Evolutionary conservation across 352 stramenopile genomes (phyloP), one percentile per base, ranked within the genome.

Genomic region (Globisporangium recalcitrans): DNA sequence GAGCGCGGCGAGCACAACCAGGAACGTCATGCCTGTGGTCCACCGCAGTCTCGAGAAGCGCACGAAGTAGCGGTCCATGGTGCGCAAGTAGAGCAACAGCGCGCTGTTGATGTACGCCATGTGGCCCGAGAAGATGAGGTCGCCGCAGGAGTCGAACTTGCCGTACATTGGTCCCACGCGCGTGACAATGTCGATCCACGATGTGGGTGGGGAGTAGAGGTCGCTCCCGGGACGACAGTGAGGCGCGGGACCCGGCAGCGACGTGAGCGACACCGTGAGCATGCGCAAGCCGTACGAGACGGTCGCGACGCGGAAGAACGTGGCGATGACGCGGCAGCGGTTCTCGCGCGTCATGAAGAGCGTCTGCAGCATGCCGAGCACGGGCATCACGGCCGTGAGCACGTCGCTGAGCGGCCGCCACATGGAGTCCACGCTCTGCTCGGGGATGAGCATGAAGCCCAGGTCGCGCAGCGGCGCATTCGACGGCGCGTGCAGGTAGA

Each of bases 121-220:
- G 69, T 91, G 81, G 9, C 81, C 81, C 48, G 81, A 91, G 61
- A 91, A 91, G 40, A 91, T 83, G 27, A 91, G 75, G 63, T 91
- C 82, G 14, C 82, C 82, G 57, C 82, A 91, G 27, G 82, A 89
- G 58, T 84, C 88, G 75, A 84, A 83, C 59, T 86, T 82, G 53
- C 78, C 78, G 73, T 88, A 88, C 58, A 88, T 86, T 1, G 78
- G 78, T 8, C 78, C 78, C 16, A 88, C 74, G 54, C 75, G 72
- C 34, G 80, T 90, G 56, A 87, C 72, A 40, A 91, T 85, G 60
- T 91, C 82, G 65, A 88, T 83, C 78, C 80, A 91, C 6, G 63
- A 81, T 14, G 63, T 66, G 4, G 82, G 82, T 51, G 82, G 80
- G 52, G 77, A 72, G 66, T 88, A 90, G 46, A 80, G 67, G 1